A percentile compares a stretch with the other conserved stretches of the same genome.
These are phyloP conservation scores for Parmelia sp. DNA, from an alignment of 495 filamentous ascomycete genomes.

Conservation along the genomic window DNA sequence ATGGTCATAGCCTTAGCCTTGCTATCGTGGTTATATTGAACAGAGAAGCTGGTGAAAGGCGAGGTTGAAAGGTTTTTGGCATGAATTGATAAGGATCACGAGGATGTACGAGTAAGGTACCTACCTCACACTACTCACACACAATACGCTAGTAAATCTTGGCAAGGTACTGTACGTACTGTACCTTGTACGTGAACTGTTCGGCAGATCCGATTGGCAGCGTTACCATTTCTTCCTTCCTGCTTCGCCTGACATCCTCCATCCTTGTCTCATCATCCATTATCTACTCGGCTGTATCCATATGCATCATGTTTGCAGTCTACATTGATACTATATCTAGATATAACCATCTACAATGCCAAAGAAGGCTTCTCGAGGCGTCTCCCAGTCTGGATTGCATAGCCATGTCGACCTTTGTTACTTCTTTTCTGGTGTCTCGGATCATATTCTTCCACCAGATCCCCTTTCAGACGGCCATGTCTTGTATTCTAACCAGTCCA, in stretches of 20 bases:
- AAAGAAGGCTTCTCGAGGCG: no score
- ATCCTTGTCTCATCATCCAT: no score
- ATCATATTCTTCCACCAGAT: neutral
- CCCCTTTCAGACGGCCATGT: slow-evolving; percentile 40
- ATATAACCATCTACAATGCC: no score
- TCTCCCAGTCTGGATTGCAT: neutral
- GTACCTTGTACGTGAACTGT: no score
- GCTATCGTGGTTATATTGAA: neutral
- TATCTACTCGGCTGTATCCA: slow-evolving; percentile 1
- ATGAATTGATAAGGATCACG: neutral
- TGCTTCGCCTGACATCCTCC: no score
- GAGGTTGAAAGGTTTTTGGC: neutral
- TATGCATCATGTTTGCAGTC: neutral
- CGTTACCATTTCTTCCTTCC: no score
- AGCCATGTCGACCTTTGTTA: neutral
- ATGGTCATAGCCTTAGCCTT: neutral
- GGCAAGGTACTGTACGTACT: no score
- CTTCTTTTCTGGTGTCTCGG: neutral
- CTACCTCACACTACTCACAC: no score
- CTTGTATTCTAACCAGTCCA: slow-evolving; percentile 62
- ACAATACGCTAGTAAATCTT: slow-evolving; percentile 13
- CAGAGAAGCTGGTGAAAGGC: neutral
- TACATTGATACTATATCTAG: neutral
- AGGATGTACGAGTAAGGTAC: no score
- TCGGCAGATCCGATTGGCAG: no score